These are phyloP conservation scores for Diutina neorugosa DNA, from an alignment of 1,139 yeast genomes.

Conservation along the genomic window DNA sequence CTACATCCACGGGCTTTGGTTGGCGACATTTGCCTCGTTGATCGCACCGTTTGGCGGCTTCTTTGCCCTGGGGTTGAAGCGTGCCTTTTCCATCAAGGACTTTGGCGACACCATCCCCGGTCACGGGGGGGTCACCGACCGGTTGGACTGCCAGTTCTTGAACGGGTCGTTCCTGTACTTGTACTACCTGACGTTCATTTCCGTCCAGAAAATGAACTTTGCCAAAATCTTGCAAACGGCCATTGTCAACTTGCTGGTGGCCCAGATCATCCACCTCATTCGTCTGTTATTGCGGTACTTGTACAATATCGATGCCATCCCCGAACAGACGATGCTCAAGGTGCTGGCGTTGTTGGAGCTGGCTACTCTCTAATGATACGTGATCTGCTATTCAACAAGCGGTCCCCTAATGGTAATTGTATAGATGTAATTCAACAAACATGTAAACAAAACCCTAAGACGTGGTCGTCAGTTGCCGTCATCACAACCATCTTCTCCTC, in stretches of 20 bases:
- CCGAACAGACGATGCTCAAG: constrained; percentile 7
- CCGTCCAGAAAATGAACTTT: constrained; percentile 58
- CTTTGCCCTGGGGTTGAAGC: constrained; percentile 91
- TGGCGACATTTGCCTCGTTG: constrained; percentile 91
- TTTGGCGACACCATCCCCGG: constrained; percentile 94
- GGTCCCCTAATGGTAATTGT: background rate
- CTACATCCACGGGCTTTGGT: constrained; percentile 72
- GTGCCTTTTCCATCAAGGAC: constrained; percentile 93
- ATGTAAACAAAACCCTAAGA: background rate
- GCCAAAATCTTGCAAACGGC: constrained; percentile 68
- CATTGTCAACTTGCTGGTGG: constrained; percentile 54
- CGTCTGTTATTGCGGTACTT: constrained; percentile 53
- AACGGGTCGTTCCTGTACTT: constrained; percentile 95
- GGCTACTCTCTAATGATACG: background rate
- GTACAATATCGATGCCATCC: constrained; percentile 39
- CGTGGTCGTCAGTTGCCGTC: background rate
- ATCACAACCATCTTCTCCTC: background rate
- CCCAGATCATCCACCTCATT: constrained; percentile 55
- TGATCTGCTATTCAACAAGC: constrained; percentile 1
- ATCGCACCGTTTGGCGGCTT: constrained; percentile 99
- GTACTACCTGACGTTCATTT: constrained; percentile 85
- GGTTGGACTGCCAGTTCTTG: constrained; percentile 94
- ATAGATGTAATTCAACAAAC: background rate
- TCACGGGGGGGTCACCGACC: constrained; percentile 96
- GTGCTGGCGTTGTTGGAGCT: constrained; percentile 1